These are phyloP conservation scores for Penicillium lagena DNA, from an alignment of 495 filamentous ascomycete genomes.

Conservation along the genomic window DNA sequence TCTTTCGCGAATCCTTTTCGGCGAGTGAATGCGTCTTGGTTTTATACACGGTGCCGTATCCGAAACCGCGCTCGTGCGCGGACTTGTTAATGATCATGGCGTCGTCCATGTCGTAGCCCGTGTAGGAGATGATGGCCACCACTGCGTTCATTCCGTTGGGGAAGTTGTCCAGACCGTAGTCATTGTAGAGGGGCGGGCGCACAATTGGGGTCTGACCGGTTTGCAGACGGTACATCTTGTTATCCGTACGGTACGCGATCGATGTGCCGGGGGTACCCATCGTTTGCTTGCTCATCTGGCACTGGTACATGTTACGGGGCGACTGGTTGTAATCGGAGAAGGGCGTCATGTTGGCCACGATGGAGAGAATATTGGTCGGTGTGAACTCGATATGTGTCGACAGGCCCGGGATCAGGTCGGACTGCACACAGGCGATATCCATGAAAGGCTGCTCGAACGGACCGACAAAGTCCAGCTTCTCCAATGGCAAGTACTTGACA, in stretches of 20 bases:
- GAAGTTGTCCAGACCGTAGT: conserved; percentile 96
- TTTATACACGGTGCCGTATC: conserved; percentile 94
- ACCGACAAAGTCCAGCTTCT: conserved; percentile 79
- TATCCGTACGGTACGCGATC: conserved; percentile 83
- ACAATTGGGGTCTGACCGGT: conserved; percentile 95
- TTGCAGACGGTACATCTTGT: conserved; percentile 92
- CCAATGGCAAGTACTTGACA: conserved; percentile 83
- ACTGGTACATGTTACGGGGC: conserved; percentile 99
- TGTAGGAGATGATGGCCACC: conserved; percentile 97
- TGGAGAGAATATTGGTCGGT: conserved; percentile 95
- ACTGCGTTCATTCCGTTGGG: conserved; percentile 96
- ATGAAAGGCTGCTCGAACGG: conserved; percentile 97
- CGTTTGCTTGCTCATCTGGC: conserved; percentile 98
- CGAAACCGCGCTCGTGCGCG: conserved; percentile 94
- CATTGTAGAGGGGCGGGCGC: conserved; percentile 84
- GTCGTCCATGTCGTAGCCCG: conserved; percentile 99
- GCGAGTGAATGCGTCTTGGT: conserved; percentile 81
- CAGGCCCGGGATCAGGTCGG: conserved; percentile 76
- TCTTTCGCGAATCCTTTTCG: conserved; percentile 57
- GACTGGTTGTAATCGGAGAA: conserved; percentile 99
- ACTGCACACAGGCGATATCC: conserved; percentile 85
- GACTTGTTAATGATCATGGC: conserved; percentile 99
- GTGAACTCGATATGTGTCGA: conserved; percentile 92
- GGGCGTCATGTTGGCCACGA: conserved; percentile 96
- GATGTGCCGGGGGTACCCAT: conserved; percentile 96